These are phyloP conservation scores for Aspergillus proliferans DNA, from an alignment of 2,329 filamentous ascomycete species.

Conservation along the genomic window DNA sequence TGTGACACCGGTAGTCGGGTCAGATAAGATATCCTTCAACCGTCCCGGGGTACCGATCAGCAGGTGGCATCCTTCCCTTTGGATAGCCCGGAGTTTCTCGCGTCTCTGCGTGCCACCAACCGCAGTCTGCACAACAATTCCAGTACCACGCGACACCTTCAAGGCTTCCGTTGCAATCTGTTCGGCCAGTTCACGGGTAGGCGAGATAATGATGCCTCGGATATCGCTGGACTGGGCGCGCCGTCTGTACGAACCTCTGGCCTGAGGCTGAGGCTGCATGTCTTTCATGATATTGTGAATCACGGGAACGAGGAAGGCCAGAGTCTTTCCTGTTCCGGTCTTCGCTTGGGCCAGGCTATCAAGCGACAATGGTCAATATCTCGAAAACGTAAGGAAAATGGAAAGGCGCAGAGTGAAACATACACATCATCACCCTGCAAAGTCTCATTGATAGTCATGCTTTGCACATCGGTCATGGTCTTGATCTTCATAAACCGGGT, in stretches of 20 bases:
- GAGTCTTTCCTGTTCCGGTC: constrained; percentile 93
- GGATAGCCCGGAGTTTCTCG: constrained; percentile 60
- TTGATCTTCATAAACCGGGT: constrained; percentile 67
- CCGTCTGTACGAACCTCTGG: constrained; percentile 4
- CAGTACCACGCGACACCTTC: constrained; percentile 59
- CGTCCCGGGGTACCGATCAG: constrained; percentile 87
- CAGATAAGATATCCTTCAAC: constrained; percentile 71
- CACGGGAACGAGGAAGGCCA: constrained; percentile 83
- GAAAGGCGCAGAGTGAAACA: not conserved
- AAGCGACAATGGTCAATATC: constrained; percentile 14
- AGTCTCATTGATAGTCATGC: constrained; percentile 72
- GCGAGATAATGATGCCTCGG: constrained; percentile 55
- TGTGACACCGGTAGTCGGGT: constrained; percentile 55
- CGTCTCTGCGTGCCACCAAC: constrained; percentile 85
- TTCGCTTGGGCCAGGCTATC: constrained; percentile 81
- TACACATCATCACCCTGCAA: constrained; percentile 78
- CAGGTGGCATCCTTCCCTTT: constrained; percentile 73
- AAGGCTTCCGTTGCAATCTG: constrained; percentile 66
- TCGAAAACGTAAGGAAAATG: not conserved
- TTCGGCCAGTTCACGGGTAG: constrained; percentile 58
- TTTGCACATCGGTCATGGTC: constrained; percentile 89
- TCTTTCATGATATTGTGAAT: constrained; percentile 72
- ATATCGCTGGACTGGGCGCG: constrained; percentile 43
- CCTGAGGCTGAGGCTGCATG: constrained; percentile 28
- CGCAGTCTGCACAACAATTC: constrained; percentile 66